Conservation (phyloP, 1,139 yeast species). For the Wickerhamiella pararugosa region DNA sequence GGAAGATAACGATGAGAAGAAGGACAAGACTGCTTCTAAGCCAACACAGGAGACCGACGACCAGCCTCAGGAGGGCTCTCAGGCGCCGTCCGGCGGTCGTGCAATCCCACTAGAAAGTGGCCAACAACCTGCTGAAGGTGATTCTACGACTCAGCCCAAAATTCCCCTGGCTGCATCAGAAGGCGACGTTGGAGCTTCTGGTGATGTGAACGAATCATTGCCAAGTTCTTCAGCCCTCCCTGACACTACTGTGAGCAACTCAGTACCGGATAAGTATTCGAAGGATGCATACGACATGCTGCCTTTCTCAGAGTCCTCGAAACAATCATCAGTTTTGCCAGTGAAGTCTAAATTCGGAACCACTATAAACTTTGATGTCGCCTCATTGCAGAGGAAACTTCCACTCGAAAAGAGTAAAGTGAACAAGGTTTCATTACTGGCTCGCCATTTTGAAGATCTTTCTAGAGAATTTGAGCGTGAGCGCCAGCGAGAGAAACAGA, state of each 20-base stretch:
- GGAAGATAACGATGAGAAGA: background rate
- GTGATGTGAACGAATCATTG: no score
- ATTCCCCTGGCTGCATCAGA: no score
- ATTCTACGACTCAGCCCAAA: no score
- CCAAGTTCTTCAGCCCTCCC: no score
- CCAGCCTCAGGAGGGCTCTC: background rate
- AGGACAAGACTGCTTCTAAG: no score
- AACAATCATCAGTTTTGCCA: constrained; percentile 2
- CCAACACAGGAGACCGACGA: background rate
- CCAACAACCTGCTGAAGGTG: no score
- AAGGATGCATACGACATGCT: no score
- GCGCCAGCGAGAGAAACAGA: constrained; percentile 62
- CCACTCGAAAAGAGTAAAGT: background rate
- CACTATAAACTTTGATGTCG: constrained; percentile 9
- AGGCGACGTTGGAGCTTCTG: no score
- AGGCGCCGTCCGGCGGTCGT: background rate
- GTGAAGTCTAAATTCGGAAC: constrained; percentile 13
- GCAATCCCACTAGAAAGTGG: background rate
- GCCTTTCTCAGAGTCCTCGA: no score
- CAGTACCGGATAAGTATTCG: no score
- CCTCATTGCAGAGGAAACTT: constrained; percentile 1
- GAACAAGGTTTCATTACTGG: constrained; percentile 26
- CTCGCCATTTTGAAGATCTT: constrained; percentile 57
- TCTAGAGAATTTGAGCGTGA: constrained; percentile 79
- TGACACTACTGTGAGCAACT: no score